phyloP scores from a whole-genome alignment of 768 basidiomycete species.

The Galerina marginata region DNA sequence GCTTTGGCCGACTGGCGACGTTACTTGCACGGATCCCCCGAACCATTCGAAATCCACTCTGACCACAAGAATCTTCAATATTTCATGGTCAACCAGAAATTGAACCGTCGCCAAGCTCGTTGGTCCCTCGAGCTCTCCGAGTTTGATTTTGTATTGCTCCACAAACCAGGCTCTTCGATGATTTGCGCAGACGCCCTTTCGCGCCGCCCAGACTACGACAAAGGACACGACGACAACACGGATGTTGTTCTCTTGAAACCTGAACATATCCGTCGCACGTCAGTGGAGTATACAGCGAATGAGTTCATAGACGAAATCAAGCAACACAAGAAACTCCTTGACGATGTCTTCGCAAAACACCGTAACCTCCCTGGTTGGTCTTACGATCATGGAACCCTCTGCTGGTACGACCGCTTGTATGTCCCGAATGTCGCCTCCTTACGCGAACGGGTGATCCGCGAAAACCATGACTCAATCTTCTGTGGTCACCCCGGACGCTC shows the following conservation, averaged over 20 bases:
- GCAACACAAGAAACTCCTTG: neutral
- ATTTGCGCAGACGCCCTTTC: slow-evolving; percentile 30
- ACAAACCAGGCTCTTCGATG: slow-evolving; percentile 31
- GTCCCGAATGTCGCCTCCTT: slow-evolving; percentile 18
- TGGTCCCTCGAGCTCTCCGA: slow-evolving; percentile 41
- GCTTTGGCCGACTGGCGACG: slow-evolving; percentile 36
- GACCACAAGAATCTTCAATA: slow-evolving; percentile 32
- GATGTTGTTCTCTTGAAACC: slow-evolving; percentile 14
- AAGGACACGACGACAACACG: slow-evolving; percentile 22
- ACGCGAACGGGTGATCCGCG: slow-evolving; percentile 2
- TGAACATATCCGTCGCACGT: slow-evolving; percentile 5
- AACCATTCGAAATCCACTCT: slow-evolving; percentile 17
- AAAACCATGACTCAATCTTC: slow-evolving; percentile 18
- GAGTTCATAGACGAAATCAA: slow-evolving; percentile 6
- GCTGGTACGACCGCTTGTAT: slow-evolving; percentile 15
- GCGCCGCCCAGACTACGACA: slow-evolving; percentile 24
- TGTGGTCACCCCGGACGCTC: slow-evolving; percentile 40
- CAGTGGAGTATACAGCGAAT: neutral
- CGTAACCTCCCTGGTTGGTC: slow-evolving; percentile 4
- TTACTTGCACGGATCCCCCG: slow-evolving; percentile 24
- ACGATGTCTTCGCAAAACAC: neutral
- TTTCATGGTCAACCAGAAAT: slow-evolving; percentile 40
- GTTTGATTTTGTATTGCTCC: slow-evolving; percentile 34
- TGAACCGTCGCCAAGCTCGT: slow-evolving; percentile 44
- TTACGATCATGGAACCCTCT: neutral